These are phyloP conservation scores for Schwanniomyces etchellsii DNA, from an alignment of 1,139 yeast species.

Conservation along the genomic window DNA sequence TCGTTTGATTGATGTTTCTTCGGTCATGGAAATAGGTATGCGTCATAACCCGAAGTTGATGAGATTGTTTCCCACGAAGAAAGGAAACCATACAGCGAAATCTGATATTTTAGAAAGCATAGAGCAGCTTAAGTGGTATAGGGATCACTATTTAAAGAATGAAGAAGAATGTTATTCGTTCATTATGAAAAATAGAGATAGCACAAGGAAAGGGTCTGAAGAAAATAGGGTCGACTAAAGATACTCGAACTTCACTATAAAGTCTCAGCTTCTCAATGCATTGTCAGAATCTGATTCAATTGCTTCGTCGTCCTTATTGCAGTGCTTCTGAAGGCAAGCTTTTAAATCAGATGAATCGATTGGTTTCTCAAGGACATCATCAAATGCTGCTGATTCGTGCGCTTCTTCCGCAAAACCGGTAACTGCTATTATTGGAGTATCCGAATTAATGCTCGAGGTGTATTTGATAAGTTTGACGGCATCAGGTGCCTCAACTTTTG, in stretches of 20 bases:
- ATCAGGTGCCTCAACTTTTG: slow-evolving; percentile 66
- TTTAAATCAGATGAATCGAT: slow-evolving; percentile 33
- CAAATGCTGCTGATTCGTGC: slow-evolving; percentile 49
- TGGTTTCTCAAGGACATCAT: slow-evolving; percentile 74
- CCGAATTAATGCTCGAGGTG: slow-evolving; percentile 70
- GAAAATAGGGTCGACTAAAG: too few species aligned
- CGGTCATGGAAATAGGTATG: slow-evolving; percentile 70
- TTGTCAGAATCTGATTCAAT: slow-evolving; percentile 19
- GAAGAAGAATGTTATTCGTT: slow-evolving; percentile 16
- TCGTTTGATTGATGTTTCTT: slow-evolving; percentile 82
- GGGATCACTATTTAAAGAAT: slow-evolving; percentile 51
- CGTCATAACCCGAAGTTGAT: slow-evolving; percentile 70
- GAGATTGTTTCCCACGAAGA: slow-evolving; percentile 56
- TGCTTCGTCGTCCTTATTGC: slow-evolving; percentile 19
- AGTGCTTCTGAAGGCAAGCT: slow-evolving; percentile 14
- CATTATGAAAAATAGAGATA: slow-evolving; percentile 6
- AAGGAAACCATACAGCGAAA: slow-evolving; percentile 74
- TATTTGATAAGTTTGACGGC: slow-evolving; percentile 72
- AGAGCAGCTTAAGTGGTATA: slow-evolving; percentile 73
- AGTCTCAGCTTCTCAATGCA: background rate
- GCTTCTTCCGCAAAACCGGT: slow-evolving; percentile 76
- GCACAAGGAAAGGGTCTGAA: too few species aligned
- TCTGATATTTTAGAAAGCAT: slow-evolving; percentile 88
- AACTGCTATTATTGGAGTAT: slow-evolving; percentile 73
- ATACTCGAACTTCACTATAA: too few species aligned